These are phyloP conservation scores for Agaricus subrufescens DNA, from an alignment of 768 basidiomycete species.

Conservation along the genomic window DNA sequence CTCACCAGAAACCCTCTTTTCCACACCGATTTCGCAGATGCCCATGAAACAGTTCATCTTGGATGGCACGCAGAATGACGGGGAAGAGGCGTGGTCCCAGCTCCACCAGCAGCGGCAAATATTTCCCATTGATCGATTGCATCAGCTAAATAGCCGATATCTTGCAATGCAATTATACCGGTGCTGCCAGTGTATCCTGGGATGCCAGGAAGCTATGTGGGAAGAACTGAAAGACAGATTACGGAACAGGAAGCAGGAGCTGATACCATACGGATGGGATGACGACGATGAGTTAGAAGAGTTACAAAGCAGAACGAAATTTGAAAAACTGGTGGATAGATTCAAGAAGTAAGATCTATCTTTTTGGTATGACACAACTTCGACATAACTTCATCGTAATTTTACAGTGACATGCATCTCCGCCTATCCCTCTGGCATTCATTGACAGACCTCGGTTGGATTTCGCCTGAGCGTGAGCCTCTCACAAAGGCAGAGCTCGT, in stretches of 20 bases:
- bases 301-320: slow-evolving; percentile 50
- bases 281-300: slow-evolving; percentile 59
- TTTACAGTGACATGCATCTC: slow-evolving; percentile 57
- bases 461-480: slow-evolving; percentile 54
- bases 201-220: slow-evolving; percentile 75
- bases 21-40: background rate
- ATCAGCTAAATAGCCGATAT: slow-evolving; percentile 49
- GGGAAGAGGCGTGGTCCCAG: slow-evolving; percentile 30
- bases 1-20: slow-evolving; percentile 12
- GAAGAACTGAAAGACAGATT: slow-evolving; percentile 63
- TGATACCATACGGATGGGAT: slow-evolving; percentile 65
- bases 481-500: slow-evolving; percentile 66
- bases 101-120: slow-evolving; percentile 17
- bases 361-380: background rate
- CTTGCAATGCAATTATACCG: slow-evolving; percentile 69
- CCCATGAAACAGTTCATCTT: slow-evolving; percentile 37
- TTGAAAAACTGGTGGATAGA: slow-evolving; percentile 54
- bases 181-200: slow-evolving; percentile 56
- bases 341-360: slow-evolving; percentile 37
- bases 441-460: slow-evolving; percentile 52
- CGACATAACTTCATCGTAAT: background rate
- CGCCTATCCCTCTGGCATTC: slow-evolving; percentile 65
- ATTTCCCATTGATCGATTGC: slow-evolving; percentile 37
- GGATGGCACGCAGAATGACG: slow-evolving; percentile 43
- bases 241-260: slow-evolving; percentile 48